phyloP scores from a whole-genome alignment of 306 rosid species.

The Castanea sativa region DNA sequence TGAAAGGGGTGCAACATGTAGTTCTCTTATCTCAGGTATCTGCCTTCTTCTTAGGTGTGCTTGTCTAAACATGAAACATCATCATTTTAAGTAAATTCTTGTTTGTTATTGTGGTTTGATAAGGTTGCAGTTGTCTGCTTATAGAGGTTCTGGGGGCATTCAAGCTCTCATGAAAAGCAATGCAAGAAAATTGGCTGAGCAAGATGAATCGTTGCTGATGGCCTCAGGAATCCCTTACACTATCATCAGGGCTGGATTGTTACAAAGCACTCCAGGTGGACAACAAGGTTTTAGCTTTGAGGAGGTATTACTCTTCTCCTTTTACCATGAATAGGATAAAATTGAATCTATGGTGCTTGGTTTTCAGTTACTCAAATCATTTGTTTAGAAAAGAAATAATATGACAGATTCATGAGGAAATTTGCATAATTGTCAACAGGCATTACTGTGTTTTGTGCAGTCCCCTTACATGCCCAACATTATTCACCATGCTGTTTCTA shows the following conservation, averaged over 20 bases:
- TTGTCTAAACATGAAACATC: background rate
- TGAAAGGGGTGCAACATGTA: conserved; percentile 74
- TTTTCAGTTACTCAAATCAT: conserved; percentile 2
- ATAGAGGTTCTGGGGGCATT: conserved; percentile 69
- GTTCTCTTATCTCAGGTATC: conserved; percentile 86
- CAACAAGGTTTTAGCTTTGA: conserved; percentile 80
- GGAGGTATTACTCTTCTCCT: conserved; percentile 45
- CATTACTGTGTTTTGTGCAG: background rate
- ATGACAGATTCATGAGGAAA: background rate
- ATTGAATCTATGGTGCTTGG: background rate
- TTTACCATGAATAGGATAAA: conserved; percentile 3
- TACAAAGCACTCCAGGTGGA: conserved; percentile 73
- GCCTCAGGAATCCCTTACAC: conserved; percentile 79
- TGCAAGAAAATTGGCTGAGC: conserved; percentile 69
- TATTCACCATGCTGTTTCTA: background rate
- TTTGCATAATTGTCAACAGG: background rate
- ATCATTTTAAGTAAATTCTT: background rate
- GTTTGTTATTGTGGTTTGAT: conserved; percentile 47
- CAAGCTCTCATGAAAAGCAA: conserved; percentile 73
- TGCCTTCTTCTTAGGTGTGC: background rate
- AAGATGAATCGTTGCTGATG: conserved; percentile 62
- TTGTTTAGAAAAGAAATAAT: background rate
- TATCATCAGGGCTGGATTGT: conserved; percentile 62
- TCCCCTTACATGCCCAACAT: background rate
- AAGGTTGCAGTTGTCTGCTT: conserved; percentile 86